Evolutionary conservation across 768 basidiomycete genomes (phyloP).

Genomic region (Dioszegia crocea): DNA sequence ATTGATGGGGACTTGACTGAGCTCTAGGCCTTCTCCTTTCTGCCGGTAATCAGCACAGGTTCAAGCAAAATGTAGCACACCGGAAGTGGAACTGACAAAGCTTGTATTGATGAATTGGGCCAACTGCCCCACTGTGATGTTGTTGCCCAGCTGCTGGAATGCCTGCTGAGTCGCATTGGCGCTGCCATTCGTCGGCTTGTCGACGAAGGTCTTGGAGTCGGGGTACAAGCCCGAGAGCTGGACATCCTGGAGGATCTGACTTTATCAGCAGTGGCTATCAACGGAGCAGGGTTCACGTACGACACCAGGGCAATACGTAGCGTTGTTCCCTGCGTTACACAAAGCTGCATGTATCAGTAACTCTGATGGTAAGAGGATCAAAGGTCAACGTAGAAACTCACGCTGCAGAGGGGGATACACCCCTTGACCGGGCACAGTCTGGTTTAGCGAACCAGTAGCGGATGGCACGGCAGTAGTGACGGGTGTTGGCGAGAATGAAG

Average conservation of each 20-base stretch:
- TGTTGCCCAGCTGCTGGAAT: slow-evolving; percentile 54
- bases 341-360: slow-evolving; percentile 18
- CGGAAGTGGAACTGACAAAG: slow-evolving; percentile 54
- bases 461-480: slow-evolving; percentile 64
- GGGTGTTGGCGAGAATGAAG: slow-evolving; percentile 37
- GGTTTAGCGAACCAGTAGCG: slow-evolving; percentile 58
- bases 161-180: slow-evolving; percentile 65
- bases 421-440: slow-evolving; percentile 41
- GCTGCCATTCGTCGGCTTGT: slow-evolving; percentile 69
- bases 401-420: slow-evolving; percentile 40
- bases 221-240: slow-evolving; percentile 69
- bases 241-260: slow-evolving; percentile 66
- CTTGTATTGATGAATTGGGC: slow-evolving; percentile 67
- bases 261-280: neutral
- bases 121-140: slow-evolving; percentile 62
- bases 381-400: slow-evolving; percentile 8
- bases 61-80: neutral
- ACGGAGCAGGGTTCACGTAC: slow-evolving; percentile 18
- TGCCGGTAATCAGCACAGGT: slow-evolving; percentile 11
- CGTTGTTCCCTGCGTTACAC: slow-evolving; percentile 39
- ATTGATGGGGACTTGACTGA: slow-evolving; percentile 61
- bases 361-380: neutral
- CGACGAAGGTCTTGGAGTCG: slow-evolving; percentile 84
- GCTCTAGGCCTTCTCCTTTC: slow-evolving; percentile 77
- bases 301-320: slow-evolving; percentile 41